These are phyloP conservation scores for Penicillium cinerascens DNA, from an alignment of 495 filamentous ascomycete species.

Conservation along the genomic window DNA sequence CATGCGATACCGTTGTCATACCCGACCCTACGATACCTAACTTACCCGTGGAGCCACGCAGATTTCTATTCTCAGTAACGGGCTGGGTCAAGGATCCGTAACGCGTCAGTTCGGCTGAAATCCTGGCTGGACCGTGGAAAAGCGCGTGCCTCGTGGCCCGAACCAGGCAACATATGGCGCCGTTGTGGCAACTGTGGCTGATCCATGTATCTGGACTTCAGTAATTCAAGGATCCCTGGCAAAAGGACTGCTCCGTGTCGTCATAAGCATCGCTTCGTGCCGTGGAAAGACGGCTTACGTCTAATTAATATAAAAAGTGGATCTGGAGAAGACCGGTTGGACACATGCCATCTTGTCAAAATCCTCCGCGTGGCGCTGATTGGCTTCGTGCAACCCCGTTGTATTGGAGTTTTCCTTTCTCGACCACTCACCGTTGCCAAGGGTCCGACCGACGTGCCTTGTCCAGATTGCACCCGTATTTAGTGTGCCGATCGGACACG, in stretches of 20 bases:
- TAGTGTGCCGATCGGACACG: neutral
- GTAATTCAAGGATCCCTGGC: no score
- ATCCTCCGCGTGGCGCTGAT: neutral
- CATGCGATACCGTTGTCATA: constrained; percentile 6
- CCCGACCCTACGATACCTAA: neutral
- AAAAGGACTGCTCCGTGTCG: constrained; percentile 5
- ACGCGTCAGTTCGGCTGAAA: neutral
- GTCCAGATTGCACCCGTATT: neutral
- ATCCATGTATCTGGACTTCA: neutral
- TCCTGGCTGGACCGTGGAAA: constrained; percentile 16
- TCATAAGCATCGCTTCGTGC: constrained; percentile 2
- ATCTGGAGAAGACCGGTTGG: neutral
- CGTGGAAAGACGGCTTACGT: constrained; percentile 19
- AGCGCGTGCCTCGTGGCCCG: constrained; percentile 7
- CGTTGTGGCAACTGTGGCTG: neutral
- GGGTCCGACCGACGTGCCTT: no score
- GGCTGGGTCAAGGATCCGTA: neutral
- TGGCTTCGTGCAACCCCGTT: neutral
- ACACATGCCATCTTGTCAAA: no score
- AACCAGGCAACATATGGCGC: constrained; percentile 6
- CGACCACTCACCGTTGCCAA: neutral
- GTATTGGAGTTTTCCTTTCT: neutral
- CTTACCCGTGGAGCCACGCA: neutral
- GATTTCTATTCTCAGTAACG: neutral
- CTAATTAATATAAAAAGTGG: constrained; percentile 26